Evolutionary conservation across 1,284 basidiomycete genomes (phyloP), one percentile per base, ranked within the genome.

Genomic region (Pseudozyma sp.): DNA sequence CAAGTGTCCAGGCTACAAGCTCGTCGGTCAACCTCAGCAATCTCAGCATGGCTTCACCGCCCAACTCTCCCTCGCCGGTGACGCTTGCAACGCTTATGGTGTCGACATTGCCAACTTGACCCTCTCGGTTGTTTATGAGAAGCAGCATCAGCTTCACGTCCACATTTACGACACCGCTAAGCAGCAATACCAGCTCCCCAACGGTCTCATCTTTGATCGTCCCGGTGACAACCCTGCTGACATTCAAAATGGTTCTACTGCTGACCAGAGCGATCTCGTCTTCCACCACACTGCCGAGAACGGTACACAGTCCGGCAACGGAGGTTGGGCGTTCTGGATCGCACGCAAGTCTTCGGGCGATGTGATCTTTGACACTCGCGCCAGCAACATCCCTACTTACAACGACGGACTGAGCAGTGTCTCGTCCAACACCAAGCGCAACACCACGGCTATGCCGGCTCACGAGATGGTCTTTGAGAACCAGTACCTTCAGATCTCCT

Each of bases 301-400:
- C 0, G 62, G 59, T 10, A 65, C 60, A 7, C 52, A 58, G 21
- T 44, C 55, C 1, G 21, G 40, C 11, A 44, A 45, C 8, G 91
- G 91, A 0, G n/a, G 38, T 3, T 93, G 93, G 81, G 89, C 90
- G 2, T 93, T 92, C 84, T 93, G 92, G 91, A 89, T 92, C 48
- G 89, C 89, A 11, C 87, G 89, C 35, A 89, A 89, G 8, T 50
- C 60, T 0, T 70, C 83, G 2, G 87, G 87, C 10, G 81, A 85
- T 48, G 90, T 91, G 34, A 85, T 93, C 45, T 94, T 93, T 79
- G 92, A 94, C 80, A 93, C 92, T 0, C 88, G 91, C 35, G 9
- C 67, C 11, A 35, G 12, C 44, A 79, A 79, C 52, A 79, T 80
- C 14, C 78, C 80, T 8, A 73, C 71, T 1, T 82, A 79, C 55